Evolutionary conservation across 2,329 filamentous ascomycete species (phyloP).

Genomic region (Dothideomycetes sp.): DNA sequence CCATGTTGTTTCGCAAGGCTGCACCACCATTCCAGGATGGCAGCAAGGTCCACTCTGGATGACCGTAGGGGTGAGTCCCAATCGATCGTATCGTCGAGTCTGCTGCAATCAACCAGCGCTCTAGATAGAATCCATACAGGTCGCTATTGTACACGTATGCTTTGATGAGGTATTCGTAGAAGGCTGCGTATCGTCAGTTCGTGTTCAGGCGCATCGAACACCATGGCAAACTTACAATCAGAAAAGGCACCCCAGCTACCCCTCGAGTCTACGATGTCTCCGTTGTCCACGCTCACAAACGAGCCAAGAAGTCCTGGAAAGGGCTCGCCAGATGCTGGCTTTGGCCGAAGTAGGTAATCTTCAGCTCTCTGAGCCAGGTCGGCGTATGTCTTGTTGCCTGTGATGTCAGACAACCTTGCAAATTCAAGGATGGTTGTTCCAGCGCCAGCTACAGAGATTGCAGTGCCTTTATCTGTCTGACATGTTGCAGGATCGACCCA

Average conservation of each 20-base stretch:
- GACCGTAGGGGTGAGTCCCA: constrained; percentile 17
- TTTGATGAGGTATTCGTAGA: constrained; percentile 24
- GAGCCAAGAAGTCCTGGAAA: constrained; percentile 21
- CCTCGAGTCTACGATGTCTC: constrained; percentile 15
- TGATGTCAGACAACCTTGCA: constrained; percentile 15
- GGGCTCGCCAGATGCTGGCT: constrained; percentile 12
- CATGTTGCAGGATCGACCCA: constrained; percentile 15
- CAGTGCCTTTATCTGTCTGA: constrained; percentile 14
- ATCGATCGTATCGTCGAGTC: constrained; percentile 21
- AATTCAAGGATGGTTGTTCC: constrained; percentile 17
- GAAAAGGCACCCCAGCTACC: constrained; percentile 22
- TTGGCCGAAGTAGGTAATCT: constrained; percentile 13
- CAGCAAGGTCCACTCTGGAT: constrained; percentile 20
- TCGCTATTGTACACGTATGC: constrained; percentile 21
- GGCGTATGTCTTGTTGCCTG: constrained; percentile 14
- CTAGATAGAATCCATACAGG: constrained; percentile 16
- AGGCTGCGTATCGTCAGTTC: constrained; percentile 12
- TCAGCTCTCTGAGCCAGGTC: constrained; percentile 13
- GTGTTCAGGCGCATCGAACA: background rate
- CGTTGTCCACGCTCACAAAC: constrained; percentile 16
- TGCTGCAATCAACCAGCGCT: constrained; percentile 19
- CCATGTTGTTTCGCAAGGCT: constrained; percentile 13
- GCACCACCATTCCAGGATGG: constrained; percentile 15
- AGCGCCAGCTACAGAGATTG: constrained; percentile 13
- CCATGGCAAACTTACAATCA: constrained; percentile 13